Percentiles rank a stretch among this genome's conserved stretches.
phyloP scores from a whole-genome alignment of 345 rosid species.

The Syzygium aqueum region DNA sequence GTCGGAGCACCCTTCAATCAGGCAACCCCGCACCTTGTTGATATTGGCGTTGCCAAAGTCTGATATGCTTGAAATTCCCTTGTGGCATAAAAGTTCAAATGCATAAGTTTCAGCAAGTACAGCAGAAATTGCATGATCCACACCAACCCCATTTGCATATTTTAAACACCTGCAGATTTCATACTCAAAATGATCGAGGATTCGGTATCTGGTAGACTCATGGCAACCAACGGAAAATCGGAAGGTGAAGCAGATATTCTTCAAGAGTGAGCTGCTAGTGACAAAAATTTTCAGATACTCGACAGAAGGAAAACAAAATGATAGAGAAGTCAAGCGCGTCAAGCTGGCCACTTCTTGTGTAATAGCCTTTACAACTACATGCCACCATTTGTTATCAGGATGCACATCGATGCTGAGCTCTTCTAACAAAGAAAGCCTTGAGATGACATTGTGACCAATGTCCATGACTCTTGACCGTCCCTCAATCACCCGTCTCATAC shows the following conservation, averaged over 20 bases:
- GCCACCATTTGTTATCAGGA: slow-evolving; percentile 7
- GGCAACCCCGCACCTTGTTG: slow-evolving; percentile 5
- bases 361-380: slow-evolving; percentile 2
- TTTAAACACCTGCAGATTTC: slow-evolving; percentile 12
- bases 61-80: slow-evolving; percentile 8
- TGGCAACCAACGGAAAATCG: slow-evolving; percentile 12
- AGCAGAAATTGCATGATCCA: neutral
- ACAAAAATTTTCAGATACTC: neutral
- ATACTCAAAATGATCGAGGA: slow-evolving; percentile 9
- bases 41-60: neutral
- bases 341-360: slow-evolving; percentile 8
- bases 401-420: slow-evolving; percentile 16
- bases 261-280: neutral
- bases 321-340: slow-evolving; percentile 9
- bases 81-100: slow-evolving; percentile 16
- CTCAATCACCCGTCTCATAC: no score
- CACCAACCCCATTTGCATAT: slow-evolving; percentile 1
- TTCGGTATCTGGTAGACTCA: neutral
- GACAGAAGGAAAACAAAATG: slow-evolving; percentile 6
- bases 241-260: slow-evolving; percentile 2
- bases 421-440: no score
- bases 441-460: no score
- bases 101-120: slow-evolving; percentile 19
- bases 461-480: no score
- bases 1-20: slow-evolving; percentile 10